Evolutionary conservation across 1,284 basidiomycete species (phyloP).

Genomic region (Omphalotus olearius): DNA sequence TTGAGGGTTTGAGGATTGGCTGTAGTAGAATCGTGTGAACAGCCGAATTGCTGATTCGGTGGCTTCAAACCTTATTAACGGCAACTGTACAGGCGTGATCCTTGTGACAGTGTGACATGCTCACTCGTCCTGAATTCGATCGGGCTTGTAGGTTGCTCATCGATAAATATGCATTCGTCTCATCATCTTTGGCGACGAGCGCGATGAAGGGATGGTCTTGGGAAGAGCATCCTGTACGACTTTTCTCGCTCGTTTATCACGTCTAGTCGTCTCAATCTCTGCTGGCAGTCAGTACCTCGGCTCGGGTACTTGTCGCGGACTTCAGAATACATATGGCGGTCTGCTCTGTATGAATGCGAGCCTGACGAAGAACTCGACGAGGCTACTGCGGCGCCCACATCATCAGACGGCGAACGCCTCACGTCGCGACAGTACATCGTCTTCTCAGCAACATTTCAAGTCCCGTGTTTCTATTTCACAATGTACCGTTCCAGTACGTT

Average conservation of each 20-base stretch:
- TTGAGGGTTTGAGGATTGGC: constrained; percentile 37
- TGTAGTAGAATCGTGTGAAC: constrained; percentile 31
- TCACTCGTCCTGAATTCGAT: constrained; percentile 61
- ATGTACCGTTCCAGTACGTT: constrained; percentile 51
- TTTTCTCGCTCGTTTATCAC: constrained; percentile 10
- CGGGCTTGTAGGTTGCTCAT: constrained; percentile 54
- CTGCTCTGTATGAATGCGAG: constrained; percentile 16
- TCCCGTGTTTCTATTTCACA: constrained; percentile 78
- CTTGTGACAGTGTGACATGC: constrained; percentile 26
- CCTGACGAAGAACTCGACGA: constrained; percentile 32
- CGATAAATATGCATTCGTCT: constrained; percentile 21
- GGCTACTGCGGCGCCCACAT: constrained; percentile 22
- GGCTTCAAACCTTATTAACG: constrained; percentile 29
- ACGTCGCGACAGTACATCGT: constrained; percentile 60
- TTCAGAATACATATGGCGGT: constrained; percentile 12
- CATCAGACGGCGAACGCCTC: constrained; percentile 21
- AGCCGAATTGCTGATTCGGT: constrained; percentile 16
- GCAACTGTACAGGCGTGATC: constrained; percentile 43
- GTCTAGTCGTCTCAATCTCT: constrained; percentile 4
- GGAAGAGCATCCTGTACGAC: constrained; percentile 34
- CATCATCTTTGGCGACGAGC: constrained; percentile 11
- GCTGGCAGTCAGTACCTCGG: constrained; percentile 27
- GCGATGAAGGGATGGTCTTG: constrained; percentile 46
- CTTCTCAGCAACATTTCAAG: constrained; percentile 69
- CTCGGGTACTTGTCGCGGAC: constrained; percentile 48